A percentile compares a stretch with the other conserved stretches of the same genome.
Evolutionary conservation across 2,329 filamentous ascomycete species (phyloP).

Genomic region (Colletotrichum sp.): DNA sequence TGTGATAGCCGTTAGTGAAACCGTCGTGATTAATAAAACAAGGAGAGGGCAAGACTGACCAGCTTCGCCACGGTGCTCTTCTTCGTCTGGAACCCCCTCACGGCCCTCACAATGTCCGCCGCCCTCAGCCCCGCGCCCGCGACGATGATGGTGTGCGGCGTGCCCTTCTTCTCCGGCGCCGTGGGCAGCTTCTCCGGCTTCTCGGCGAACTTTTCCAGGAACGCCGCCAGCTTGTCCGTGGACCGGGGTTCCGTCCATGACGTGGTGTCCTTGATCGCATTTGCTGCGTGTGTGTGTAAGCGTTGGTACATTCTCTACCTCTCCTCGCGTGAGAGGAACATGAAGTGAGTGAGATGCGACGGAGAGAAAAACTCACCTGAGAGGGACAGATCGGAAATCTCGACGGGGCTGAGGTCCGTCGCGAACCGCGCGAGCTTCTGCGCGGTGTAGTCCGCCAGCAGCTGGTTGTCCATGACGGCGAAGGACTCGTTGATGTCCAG

Average conservation of each 20-base stretch:
- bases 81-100: slow-evolving; percentile 82
- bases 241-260: slow-evolving; percentile 71
- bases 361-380: slow-evolving; percentile 60
- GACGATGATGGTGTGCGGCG: slow-evolving; percentile 89
- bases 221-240: slow-evolving; percentile 76
- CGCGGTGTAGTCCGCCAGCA: slow-evolving; percentile 85
- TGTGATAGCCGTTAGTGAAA: slow-evolving; percentile 25
- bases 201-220: slow-evolving; percentile 71
- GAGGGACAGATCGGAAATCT: slow-evolving; percentile 82
- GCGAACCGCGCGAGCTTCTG: slow-evolving; percentile 81
- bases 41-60: slow-evolving; percentile 37
- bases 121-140: slow-evolving; percentile 84
- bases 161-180: slow-evolving; percentile 71
- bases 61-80: slow-evolving; percentile 83
- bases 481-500: slow-evolving; percentile 82
- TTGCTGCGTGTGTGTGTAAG: slow-evolving; percentile 52
- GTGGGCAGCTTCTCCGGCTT: slow-evolving; percentile 65
- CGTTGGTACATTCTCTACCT: not conserved
- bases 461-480: slow-evolving; percentile 78
- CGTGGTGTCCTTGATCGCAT: slow-evolving; percentile 79
- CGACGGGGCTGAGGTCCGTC: slow-evolving; percentile 79
- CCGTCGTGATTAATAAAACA: not conserved
- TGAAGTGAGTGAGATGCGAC: too few relatives aligned
- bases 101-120: slow-evolving; percentile 77
- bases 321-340: not conserved